phyloP scores from a whole-genome alignment of 2,329 filamentous ascomycete species.

The Trichoderma guizhouense region DNA sequence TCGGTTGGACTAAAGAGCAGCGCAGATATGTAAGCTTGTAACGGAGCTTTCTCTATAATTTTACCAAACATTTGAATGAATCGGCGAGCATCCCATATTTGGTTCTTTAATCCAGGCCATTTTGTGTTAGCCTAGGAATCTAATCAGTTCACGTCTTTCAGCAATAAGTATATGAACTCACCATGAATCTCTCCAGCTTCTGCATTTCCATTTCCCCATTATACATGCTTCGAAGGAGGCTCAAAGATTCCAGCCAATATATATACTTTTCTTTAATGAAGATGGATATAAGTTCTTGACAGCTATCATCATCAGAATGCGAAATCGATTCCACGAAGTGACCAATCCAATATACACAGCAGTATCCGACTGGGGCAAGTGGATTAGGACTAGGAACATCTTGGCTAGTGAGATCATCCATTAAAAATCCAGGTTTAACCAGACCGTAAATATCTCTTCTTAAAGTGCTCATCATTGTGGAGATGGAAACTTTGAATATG shows the following conservation, averaged over 20 bases:
- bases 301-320: neutral
- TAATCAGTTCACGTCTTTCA: neutral
- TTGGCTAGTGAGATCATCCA: neutral
- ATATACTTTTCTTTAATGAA: neutral
- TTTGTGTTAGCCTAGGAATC: neutral
- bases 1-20: neutral
- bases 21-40: neutral
- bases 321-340: neutral
- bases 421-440: neutral
- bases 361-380: neutral
- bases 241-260: neutral
- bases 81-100: neutral
- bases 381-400: neutral
- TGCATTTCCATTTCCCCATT: neutral
- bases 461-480: neutral
- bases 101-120: neutral
- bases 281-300: rapidly evolving
- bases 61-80: neutral
- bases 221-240: neutral
- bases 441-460: neutral
- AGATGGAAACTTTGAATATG: constrained; percentile 28
- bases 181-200: neutral
- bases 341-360: neutral
- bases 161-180: neutral
- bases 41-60: neutral